phyloP scores from a whole-genome alignment of 2,329 filamentous ascomycete species.

The Didymella exigua region DNA sequence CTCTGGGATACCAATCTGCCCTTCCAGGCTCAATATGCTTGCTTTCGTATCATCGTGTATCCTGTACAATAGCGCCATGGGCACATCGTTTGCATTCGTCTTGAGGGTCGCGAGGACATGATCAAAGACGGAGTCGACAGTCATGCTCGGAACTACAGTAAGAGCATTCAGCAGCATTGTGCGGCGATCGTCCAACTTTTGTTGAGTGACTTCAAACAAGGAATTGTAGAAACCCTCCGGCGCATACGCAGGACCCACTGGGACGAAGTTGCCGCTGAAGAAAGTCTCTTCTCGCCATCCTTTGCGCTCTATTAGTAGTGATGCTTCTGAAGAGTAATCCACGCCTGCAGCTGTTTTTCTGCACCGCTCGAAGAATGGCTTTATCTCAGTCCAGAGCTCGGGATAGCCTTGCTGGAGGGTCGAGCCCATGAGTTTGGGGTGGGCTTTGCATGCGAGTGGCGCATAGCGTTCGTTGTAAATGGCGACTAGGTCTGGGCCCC shows the following conservation, averaged over 20 bases:
- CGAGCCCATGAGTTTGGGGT: conserved; percentile 42
- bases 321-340: conserved; percentile 28
- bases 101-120: conserved; percentile 40
- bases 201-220: conserved; percentile 39
- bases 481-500: conserved; percentile 38
- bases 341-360: conserved; percentile 31
- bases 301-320: conserved; percentile 36
- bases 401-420: conserved; percentile 39
- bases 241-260: conserved; percentile 34
- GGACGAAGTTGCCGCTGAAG: conserved; percentile 42
- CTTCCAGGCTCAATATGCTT: conserved; percentile 28
- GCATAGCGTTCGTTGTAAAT: conserved; percentile 43
- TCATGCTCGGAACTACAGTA: conserved; percentile 32
- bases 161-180: conserved; percentile 41
- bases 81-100: conserved; percentile 37
- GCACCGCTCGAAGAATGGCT: conserved; percentile 33
- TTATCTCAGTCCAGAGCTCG: conserved; percentile 33
- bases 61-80: conserved; percentile 41
- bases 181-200: conserved; percentile 40
- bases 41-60: conserved; percentile 19
- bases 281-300: conserved; percentile 42
- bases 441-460: conserved; percentile 32
- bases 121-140: conserved; percentile 26
- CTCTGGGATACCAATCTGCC: conserved; percentile 36
- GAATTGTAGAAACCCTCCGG: conserved; percentile 43